Evolutionary conservation across 495 filamentous ascomycete genomes (phyloP).

Genomic region (Penicillium salamii): DNA sequence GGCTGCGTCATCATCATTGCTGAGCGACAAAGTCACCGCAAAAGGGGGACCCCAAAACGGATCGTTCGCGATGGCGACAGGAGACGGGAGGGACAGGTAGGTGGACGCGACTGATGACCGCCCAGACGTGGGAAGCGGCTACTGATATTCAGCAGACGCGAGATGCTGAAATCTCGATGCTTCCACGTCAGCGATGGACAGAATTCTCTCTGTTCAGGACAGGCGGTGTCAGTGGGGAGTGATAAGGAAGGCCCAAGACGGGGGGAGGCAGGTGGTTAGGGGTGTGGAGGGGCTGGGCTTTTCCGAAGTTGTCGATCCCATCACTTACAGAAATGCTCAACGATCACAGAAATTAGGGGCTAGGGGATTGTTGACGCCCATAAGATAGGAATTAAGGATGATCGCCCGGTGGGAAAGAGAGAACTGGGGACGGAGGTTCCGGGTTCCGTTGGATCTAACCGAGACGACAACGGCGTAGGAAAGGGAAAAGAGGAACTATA

Average conservation of each 20-base stretch:
- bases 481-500: background rate
- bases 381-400: slow-evolving; percentile 24
- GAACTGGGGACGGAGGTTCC: slow-evolving; percentile 34
- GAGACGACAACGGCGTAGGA: slow-evolving; percentile 16
- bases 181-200: slow-evolving; percentile 26
- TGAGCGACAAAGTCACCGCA: slow-evolving; percentile 45
- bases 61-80: slow-evolving; percentile 15
- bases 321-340: slow-evolving; percentile 11
- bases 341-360: slow-evolving; percentile 7
- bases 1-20: slow-evolving; percentile 71
- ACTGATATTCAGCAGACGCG: slow-evolving; percentile 24
- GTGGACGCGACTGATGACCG: slow-evolving; percentile 36
- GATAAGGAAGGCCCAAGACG: slow-evolving; percentile 16
- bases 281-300: slow-evolving; percentile 38
- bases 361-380: slow-evolving; percentile 32
- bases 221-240: slow-evolving; percentile 14
- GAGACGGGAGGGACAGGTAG: slow-evolving; percentile 16
- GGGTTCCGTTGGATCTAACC: slow-evolving; percentile 33
- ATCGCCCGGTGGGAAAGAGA: slow-evolving; percentile 33
- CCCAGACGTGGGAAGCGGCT: slow-evolving; percentile 37
- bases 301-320: slow-evolving; percentile 2
- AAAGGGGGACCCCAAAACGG: slow-evolving; percentile 23
- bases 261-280: slow-evolving; percentile 23
- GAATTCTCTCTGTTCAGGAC: slow-evolving; percentile 19
- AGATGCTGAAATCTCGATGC: slow-evolving; percentile 26